Evolutionary conservation across 2,329 filamentous ascomycete species (phyloP).

Genomic region (Thielaviopsis populi): DNA sequence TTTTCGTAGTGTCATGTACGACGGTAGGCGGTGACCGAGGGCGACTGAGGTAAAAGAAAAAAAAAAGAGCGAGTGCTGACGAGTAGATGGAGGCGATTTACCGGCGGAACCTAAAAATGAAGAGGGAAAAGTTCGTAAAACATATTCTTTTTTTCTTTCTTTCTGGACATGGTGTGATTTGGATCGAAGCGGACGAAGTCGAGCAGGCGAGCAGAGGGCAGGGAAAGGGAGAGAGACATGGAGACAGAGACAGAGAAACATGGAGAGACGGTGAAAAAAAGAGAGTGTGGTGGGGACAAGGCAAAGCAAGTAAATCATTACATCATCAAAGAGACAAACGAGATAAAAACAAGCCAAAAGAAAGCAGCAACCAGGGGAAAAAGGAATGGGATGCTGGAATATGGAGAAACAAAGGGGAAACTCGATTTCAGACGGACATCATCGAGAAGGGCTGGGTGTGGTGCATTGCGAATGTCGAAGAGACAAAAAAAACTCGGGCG

Average conservation of each 20-base stretch:
- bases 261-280: background rate
- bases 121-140: conserved; percentile 52
- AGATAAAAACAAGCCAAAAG: background rate
- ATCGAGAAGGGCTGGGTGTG: conserved; percentile 1
- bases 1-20: background rate
- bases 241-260: background rate
- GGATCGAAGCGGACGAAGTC: background rate
- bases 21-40: background rate
- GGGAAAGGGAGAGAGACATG: background rate
- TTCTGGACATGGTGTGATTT: background rate
- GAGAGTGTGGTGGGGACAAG: no score
- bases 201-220: background rate
- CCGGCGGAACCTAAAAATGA: conserved; percentile 82
- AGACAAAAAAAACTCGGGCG: conserved; percentile 10
- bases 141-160: conserved; percentile 34
- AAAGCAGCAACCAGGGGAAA: background rate
- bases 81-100: conserved; percentile 34
- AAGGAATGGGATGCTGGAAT: background rate
- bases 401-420: background rate
- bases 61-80: conserved; percentile 1
- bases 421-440: background rate
- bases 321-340: background rate
- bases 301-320: background rate
- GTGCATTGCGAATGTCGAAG: background rate
- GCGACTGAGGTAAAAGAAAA: background rate